These are phyloP conservation scores for Fusarium denticulatum DNA, from an alignment of 2,329 filamentous ascomycete genomes.

Conservation along the genomic window DNA sequence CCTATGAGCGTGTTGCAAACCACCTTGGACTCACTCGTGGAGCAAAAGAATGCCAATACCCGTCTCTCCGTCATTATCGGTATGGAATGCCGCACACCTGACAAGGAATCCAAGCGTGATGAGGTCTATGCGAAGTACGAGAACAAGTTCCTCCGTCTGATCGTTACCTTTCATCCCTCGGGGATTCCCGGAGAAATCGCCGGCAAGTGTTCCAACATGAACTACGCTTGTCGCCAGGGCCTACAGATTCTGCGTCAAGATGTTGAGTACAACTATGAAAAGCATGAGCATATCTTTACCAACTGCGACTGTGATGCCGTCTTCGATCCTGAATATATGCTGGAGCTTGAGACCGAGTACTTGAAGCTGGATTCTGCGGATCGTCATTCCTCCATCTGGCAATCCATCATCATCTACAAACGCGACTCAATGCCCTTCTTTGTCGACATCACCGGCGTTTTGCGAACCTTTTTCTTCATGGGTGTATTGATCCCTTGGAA, in stretches of 20 bases:
- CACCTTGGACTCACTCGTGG: slow-evolving; percentile 21
- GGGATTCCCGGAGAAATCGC: slow-evolving; percentile 16
- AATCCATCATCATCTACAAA: slow-evolving; percentile 40
- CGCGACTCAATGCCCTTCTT: slow-evolving; percentile 40
- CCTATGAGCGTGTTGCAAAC: slow-evolving; percentile 25
- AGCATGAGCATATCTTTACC: slow-evolving; percentile 38
- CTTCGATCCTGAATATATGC: slow-evolving; percentile 37
- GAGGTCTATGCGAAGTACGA: slow-evolving; percentile 21
- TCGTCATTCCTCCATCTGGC: slow-evolving; percentile 40
- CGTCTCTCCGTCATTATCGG: slow-evolving; percentile 20
- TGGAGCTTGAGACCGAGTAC: slow-evolving; percentile 29
- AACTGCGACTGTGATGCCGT: slow-evolving; percentile 41
- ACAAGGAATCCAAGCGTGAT: slow-evolving; percentile 21
- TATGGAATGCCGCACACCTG: slow-evolving; percentile 24
- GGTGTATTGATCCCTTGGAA: slow-evolving; percentile 38
- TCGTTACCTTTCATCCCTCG: slow-evolving; percentile 24
- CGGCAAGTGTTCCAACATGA: slow-evolving; percentile 33
- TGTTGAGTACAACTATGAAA: slow-evolving; percentile 28
- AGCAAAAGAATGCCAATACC: slow-evolving; percentile 13
- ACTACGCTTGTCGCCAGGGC: slow-evolving; percentile 30
- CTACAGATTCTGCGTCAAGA: slow-evolving; percentile 27
- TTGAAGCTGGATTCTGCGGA: slow-evolving; percentile 20
- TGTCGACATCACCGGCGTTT: slow-evolving; percentile 38
- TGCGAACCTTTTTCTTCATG: slow-evolving; percentile 42
- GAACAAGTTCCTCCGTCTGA: slow-evolving; percentile 23